phyloP scores from a whole-genome alignment of 805 yeast genomes.

The Cyberlindnera amylophila region DNA sequence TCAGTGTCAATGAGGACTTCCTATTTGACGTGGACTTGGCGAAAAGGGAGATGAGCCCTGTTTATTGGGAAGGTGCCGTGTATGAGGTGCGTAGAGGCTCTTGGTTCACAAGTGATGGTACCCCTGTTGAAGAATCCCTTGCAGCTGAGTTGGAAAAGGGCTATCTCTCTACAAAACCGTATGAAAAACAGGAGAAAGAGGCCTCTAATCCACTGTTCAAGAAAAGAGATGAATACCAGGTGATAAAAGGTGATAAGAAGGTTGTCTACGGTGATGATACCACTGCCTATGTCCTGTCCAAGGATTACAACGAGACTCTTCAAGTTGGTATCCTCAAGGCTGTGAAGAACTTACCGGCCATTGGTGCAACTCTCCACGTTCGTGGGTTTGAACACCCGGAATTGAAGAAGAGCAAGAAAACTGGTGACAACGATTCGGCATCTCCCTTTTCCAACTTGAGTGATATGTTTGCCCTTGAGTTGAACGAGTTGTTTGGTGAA shows the following conservation, averaged over 20 bases:
- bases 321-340: slow-evolving; percentile 34
- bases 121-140: slow-evolving; percentile 48
- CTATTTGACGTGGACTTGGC: slow-evolving; percentile 68
- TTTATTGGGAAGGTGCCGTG: slow-evolving; percentile 85
- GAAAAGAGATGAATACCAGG: slow-evolving; percentile 13
- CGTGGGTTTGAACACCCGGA: slow-evolving; percentile 41
- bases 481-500: slow-evolving; percentile 23
- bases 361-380: slow-evolving; percentile 47
- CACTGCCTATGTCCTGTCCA: slow-evolving; percentile 46
- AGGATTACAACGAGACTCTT: slow-evolving; percentile 38
- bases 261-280: slow-evolving; percentile 39
- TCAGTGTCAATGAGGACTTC: slow-evolving; percentile 77
- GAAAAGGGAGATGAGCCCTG: slow-evolving; percentile 54
- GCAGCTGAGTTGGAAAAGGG: slow-evolving; percentile 59
- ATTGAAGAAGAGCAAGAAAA: background rate
- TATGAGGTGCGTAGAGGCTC: slow-evolving; percentile 81
- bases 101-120: slow-evolving; percentile 67
- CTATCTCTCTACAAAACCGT: slow-evolving; percentile 40
- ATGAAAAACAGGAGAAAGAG: slow-evolving; percentile 15
- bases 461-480: slow-evolving; percentile 21
- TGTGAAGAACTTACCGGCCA: slow-evolving; percentile 31
- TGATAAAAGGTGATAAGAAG: slow-evolving; percentile 21
- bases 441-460: slow-evolving; percentile 5
- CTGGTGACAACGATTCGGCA: background rate
- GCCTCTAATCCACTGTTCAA: slow-evolving; percentile 14